phyloP scores from a whole-genome alignment of 73 alveolate genomes.

The Symbiodinium natans region DNA sequence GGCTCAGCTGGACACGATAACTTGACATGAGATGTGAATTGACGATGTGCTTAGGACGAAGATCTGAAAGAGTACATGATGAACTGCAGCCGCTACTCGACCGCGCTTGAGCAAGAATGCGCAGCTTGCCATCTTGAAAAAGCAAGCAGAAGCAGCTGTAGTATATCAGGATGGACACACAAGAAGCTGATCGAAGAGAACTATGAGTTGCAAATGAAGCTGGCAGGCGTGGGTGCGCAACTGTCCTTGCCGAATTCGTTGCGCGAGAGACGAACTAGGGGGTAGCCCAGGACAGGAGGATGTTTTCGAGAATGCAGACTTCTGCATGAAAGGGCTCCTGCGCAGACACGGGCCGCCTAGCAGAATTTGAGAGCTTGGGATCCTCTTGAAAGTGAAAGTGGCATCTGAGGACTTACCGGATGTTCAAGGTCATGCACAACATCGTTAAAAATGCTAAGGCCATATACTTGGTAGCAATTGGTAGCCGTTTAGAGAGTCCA shows the following conservation, averaged over 20 bases:
- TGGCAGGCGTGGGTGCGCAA: conserved; percentile 19
- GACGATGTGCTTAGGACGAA: conserved; percentile 21
- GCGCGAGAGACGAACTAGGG: background rate
- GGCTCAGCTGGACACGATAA: background rate
- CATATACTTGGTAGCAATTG: background rate
- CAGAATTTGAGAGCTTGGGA: background rate
- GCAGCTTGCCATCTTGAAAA: background rate
- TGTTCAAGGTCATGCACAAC: conserved; percentile 55
- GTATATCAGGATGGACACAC: conserved; percentile 83
- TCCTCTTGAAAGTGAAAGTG: background rate
- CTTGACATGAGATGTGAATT: background rate
- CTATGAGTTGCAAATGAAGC: conserved; percentile 80
- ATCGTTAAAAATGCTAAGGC: conserved; percentile 77
- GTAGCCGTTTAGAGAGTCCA: background rate
- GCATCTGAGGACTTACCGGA: conserved; percentile 38
- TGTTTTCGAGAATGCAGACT: conserved; percentile 62
- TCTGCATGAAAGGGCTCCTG: conserved; percentile 74
- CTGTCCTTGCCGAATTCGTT: background rate
- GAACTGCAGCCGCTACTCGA: conserved; percentile 62
- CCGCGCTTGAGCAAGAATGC: background rate
- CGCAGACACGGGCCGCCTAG: conserved; percentile 64
- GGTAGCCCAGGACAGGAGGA: conserved; percentile 49
- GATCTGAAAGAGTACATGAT: conserved; percentile 72
- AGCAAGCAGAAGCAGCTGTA: background rate
- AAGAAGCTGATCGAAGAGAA: conserved; percentile 91